Base-by-base conservation (phyloP, 768 basidiomycete genomes). In the Xerocomellus intermedius region DNA sequence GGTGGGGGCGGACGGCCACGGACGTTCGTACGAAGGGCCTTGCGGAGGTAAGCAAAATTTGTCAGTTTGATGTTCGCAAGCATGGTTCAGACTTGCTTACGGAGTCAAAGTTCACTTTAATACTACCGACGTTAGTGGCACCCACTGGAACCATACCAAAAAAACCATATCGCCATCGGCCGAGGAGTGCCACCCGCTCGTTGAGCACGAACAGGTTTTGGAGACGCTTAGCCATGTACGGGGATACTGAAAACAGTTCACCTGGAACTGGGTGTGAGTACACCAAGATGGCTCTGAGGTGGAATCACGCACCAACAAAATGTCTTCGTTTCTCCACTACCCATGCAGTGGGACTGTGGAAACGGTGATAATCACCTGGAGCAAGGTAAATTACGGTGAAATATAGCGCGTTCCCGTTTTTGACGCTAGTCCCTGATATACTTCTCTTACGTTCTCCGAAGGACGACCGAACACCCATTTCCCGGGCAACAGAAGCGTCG, bases 91-190 rank as follows among this genome's bases (percentile, higher is more conserved):
- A n/a, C 13, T 53, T 28, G 41, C 69, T 49, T 42, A 87, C 89
- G 68, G 87, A 79, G 70, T 99, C 97, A 71, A 99, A 99, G 69
- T 97, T 95, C 67, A 99, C 81, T 61, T 88, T 87, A 73, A 99
- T 98, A 59, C 87, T 90, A 5, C 97, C 97, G 48, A 98, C 97
- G 69, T 99, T 98, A 12, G 96, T 98, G 2, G 97, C 97, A 3
- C 97, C 97, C 28, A 99, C 96, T 10, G 97, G 97, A 0, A 97
- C 85, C 94, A 98, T 98, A 26, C 88, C 78, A 71, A 97, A 99
- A 79, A 98, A 98, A 2, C 97, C 97, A 63, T 97, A 77, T 66
- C 84, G 85, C 97, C 97, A 98, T 51, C 92, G 76, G 7, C 97
- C 97, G 30, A 98, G 83, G 21, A 99, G 79, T 2, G 95, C 94